Base-by-base conservation (phyloP, 2,329 filamentous ascomycete species). In the Monosporascus sp. region DNA sequence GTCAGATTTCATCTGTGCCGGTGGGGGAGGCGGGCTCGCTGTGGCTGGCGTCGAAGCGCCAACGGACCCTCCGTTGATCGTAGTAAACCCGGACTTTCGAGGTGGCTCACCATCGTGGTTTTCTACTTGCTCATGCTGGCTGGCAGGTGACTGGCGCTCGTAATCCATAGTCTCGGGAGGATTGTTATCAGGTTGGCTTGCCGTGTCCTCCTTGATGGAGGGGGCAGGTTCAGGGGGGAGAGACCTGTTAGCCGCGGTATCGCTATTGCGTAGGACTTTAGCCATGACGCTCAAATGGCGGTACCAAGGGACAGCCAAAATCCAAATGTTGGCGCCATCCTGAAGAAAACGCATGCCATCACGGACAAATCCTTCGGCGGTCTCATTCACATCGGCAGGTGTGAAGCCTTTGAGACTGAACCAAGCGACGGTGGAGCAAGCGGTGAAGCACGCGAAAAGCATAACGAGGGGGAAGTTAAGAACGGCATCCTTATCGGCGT, bases 381-480 rank as follows among this genome's bases (percentile, higher is more conserved):
- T 81, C 68, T 84, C 80, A 39, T 77, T 77, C 24, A 79, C 78
- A 56, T 79, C 80, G 15, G 73, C 69, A 1, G 81, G 81, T 0
- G 81, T 81, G 7, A 85, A 66, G 9, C 80, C 80, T 69, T 83
- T 84, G 46, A 85, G 74, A n/a, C 80, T 82, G 31, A 85, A 73
- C 66, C 83, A 85, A 14, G 81, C 81, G 1, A 83, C 77, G 1
- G 81, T 84, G 2, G 81, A 81, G 56, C 80, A 80, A 2, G 81
- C 79, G 0, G 80, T 83, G 57, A 85, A 85, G 49, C 80, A 78
- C 0, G 81, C 80, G 65, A 85, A 85, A 14, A 84, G 72, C 81
- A 85, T 84, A 56, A 83, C 82, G 51, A 85, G 80, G 38, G 81
- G 81, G 67, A 83, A 82, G 66, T 78, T 82, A n/a, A 79, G 71